Percentiles rank a stretch among this genome's conserved stretches.
phyloP scores from a whole-genome alignment of 352 stramenopile genomes.

The Sclerospora graminicola region DNA sequence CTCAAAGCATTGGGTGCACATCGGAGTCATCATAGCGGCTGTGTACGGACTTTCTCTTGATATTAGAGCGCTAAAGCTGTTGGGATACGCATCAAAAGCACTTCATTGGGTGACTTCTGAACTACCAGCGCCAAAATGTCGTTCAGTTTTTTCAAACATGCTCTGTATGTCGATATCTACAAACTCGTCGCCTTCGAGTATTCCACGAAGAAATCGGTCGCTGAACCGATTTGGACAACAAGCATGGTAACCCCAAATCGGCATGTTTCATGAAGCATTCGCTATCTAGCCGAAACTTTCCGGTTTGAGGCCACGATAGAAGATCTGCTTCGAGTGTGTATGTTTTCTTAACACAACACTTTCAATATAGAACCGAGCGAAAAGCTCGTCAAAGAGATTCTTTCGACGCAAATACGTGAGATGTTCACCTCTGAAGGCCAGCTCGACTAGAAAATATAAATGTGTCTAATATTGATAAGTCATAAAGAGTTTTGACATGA shows the following conservation, averaged over 20 bases:
- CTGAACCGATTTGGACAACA: too few species aligned
- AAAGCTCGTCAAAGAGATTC: slow-evolving; percentile 61
- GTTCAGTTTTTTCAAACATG: too few species aligned
- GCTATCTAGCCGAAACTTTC: slow-evolving; percentile 85
- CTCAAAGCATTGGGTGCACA: too few species aligned
- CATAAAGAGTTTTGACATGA: slow-evolving; percentile 86
- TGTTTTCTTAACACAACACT: slow-evolving; percentile 86
- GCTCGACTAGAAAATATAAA: slow-evolving; percentile 89
- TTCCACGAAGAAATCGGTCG: too few species aligned
- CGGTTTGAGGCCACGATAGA: slow-evolving; percentile 87
- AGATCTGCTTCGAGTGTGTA: slow-evolving; percentile 83
- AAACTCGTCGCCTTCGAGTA: too few species aligned
- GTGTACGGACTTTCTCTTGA: too few species aligned
- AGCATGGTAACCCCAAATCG: slow-evolving; percentile 88
- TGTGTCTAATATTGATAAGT: slow-evolving; percentile 87
- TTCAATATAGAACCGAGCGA: slow-evolving; percentile 82
- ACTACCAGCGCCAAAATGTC: too few species aligned
- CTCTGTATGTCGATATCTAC: too few species aligned
- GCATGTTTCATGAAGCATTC: slow-evolving; percentile 85
- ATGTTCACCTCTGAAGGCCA: slow-evolving; percentile 85
- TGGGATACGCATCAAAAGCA: too few species aligned
- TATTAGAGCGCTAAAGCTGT: too few species aligned
- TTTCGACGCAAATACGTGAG: slow-evolving; percentile 88
- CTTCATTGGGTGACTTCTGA: too few species aligned
- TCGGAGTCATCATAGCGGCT: too few species aligned